Conservation (phyloP, 176 grass and related monocot species). For the Rhynchospora tenuis region DNA sequence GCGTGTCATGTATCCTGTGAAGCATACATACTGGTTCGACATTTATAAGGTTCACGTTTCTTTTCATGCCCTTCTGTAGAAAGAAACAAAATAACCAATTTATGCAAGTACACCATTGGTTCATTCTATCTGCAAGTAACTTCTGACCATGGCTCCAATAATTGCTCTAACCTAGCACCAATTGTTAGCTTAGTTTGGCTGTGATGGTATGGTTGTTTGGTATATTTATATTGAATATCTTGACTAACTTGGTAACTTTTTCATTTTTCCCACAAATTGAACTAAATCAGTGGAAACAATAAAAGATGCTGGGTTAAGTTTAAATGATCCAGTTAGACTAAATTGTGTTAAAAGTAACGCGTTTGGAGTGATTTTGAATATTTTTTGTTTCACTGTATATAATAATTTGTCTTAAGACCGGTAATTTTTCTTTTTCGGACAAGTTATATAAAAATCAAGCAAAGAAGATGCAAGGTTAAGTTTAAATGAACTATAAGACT, state of each 20-base stretch:
- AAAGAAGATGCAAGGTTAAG: background rate
- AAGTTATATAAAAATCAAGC: background rate
- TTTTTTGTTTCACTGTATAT: background rate
- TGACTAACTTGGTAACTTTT: background rate
- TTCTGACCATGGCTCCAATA: background rate
- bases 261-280: background rate
- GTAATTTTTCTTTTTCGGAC: background rate
- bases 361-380: background rate
- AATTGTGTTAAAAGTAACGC: background rate
- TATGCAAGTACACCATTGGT: background rate
- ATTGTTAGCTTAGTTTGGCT: background rate
- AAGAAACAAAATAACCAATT: background rate
- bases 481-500: background rate
- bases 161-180: background rate
- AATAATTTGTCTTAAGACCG: background rate
- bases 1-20: slow-evolving; percentile 98
- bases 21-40: slow-evolving; percentile 99
- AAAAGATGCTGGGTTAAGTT: background rate
- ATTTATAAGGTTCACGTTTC: slow-evolving; percentile 80
- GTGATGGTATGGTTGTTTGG: background rate
- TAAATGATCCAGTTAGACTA: background rate
- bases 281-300: slow-evolving; percentile 1
- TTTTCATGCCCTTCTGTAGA: slow-evolving; percentile 20
- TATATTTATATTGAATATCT: background rate
- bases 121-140: background rate